phyloP scores from a whole-genome alignment of 352 stramenopile genomes.

The Thalassiosira hispida region DNA sequence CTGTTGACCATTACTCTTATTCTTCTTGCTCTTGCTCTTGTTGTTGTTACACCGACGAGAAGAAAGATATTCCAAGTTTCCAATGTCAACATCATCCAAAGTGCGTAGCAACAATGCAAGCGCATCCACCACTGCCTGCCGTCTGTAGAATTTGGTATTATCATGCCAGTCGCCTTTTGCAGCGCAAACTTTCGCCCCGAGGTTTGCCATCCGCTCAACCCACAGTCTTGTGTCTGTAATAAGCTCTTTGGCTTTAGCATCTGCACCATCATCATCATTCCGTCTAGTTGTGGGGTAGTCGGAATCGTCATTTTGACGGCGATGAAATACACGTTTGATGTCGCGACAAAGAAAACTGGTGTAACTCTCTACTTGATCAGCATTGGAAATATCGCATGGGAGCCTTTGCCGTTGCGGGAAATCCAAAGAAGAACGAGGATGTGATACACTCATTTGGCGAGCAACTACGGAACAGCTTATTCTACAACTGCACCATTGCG shows the following conservation, averaged over 20 bases:
- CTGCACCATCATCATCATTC: neutral
- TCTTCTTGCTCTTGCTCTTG: neutral
- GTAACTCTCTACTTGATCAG: neutral
- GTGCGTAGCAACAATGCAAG: constrained; percentile 14
- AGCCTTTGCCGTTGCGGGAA: too few relatives aligned
- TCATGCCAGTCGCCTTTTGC: neutral
- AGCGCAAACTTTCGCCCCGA: neutral
- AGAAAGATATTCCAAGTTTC: constrained; percentile 15
- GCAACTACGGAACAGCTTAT: too few relatives aligned
- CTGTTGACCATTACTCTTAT: neutral
- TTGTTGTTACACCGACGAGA: neutral
- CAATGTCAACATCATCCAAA: constrained; percentile 25
- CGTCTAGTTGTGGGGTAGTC: neutral
- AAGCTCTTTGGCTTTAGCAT: constrained; percentile 16
- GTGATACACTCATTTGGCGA: too few relatives aligned
- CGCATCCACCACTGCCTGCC: constrained; percentile 2
- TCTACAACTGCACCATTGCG: too few relatives aligned
- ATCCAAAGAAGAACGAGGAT: too few relatives aligned
- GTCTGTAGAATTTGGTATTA: neutral
- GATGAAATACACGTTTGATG: constrained; percentile 18
- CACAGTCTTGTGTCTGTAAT: constrained; percentile 4
- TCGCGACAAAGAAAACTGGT: constrained; percentile 9
- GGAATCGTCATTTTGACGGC: neutral
- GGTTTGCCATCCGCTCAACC: constrained; percentile 10
- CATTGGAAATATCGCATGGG: neutral